Conservation (phyloP, 2,329 filamentous ascomycete genomes). For the Trichoderma oligosporum region DNA sequence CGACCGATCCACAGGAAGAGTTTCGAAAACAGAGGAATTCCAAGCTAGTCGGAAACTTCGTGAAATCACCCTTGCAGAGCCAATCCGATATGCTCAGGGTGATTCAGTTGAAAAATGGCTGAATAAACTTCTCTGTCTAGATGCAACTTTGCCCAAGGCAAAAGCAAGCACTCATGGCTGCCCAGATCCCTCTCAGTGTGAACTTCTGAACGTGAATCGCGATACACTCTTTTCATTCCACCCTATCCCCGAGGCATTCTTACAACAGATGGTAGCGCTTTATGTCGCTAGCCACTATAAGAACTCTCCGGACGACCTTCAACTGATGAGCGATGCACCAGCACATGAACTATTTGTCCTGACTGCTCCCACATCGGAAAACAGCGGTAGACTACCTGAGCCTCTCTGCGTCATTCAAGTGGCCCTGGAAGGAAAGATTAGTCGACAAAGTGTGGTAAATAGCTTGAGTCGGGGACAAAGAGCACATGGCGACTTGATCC, state of each 20-base stretch:
- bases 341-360: slow-evolving; percentile 95
- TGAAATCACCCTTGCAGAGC: slow-evolving; percentile 89
- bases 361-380: slow-evolving; percentile 77
- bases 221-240: slow-evolving; percentile 98
- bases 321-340: slow-evolving; percentile 95
- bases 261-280: slow-evolving; percentile 96
- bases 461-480: slow-evolving; percentile 84
- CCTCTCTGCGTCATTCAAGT: slow-evolving; percentile 94
- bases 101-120: slow-evolving; percentile 95
- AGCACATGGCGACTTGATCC: slow-evolving; percentile 88
- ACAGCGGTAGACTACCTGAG: slow-evolving; percentile 76
- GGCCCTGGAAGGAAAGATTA: slow-evolving; percentile 91
- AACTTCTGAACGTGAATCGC: slow-evolving; percentile 89
- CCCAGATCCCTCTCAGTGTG: slow-evolving; percentile 86
- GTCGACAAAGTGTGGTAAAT: slow-evolving; percentile 85
- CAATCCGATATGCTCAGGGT: slow-evolving; percentile 88
- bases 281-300: slow-evolving; percentile 98
- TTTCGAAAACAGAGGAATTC: slow-evolving; percentile 60
- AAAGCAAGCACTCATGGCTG: slow-evolving; percentile 71
- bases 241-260: slow-evolving; percentile 90
- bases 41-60: slow-evolving; percentile 73
- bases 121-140: slow-evolving; percentile 87
- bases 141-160: slow-evolving; percentile 80
- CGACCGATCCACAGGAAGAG: slow-evolving; percentile 74
- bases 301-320: slow-evolving; percentile 96